A percentile compares a stretch with the other conserved stretches of the same genome.
Conservation (phyloP, 2,329 filamentous ascomycete species). For the Penicillium sp. region DNA sequence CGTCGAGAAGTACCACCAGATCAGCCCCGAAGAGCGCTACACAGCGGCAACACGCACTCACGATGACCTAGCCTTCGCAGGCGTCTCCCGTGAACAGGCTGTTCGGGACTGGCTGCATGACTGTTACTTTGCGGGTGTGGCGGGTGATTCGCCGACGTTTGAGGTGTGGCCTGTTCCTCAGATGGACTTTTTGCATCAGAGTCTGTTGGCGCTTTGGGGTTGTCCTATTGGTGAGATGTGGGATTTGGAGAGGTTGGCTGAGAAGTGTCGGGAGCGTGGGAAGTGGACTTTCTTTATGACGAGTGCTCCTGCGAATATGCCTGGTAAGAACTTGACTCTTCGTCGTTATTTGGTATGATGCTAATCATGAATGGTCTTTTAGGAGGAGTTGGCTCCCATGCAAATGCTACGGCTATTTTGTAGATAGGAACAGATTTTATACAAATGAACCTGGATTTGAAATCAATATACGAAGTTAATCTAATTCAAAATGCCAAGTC, state of each 20-base stretch:
- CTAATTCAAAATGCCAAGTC: not conserved
- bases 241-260: conserved; percentile 48
- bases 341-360: not conserved
- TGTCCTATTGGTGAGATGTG: conserved; percentile 55
- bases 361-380: conserved; percentile 10
- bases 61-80: conserved; percentile 54
- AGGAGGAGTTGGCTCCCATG: conserved; percentile 43
- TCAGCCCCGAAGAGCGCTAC: conserved; percentile 43
- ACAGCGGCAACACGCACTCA: conserved; percentile 42
- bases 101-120: conserved; percentile 72
- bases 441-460: not conserved
- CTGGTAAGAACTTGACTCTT: conserved; percentile 38
- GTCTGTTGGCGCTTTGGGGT: conserved; percentile 52
- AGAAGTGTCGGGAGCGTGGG: conserved; percentile 43
- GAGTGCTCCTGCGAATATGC: conserved; percentile 50
- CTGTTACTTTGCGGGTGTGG: conserved; percentile 70
- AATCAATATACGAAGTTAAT: not conserved
- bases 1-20: conserved; percentile 63
- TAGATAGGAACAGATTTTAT: conserved; percentile 17
- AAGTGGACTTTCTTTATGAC: conserved; percentile 52
- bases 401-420: conserved; percentile 43
- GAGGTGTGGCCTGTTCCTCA: conserved; percentile 64
- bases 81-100: conserved; percentile 60
- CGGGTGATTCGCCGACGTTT: conserved; percentile 67
- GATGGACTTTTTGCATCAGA: conserved; percentile 47